Evolutionary conservation across 495 filamentous ascomycete species (phyloP).

Genomic region (Penicillium lividum): DNA sequence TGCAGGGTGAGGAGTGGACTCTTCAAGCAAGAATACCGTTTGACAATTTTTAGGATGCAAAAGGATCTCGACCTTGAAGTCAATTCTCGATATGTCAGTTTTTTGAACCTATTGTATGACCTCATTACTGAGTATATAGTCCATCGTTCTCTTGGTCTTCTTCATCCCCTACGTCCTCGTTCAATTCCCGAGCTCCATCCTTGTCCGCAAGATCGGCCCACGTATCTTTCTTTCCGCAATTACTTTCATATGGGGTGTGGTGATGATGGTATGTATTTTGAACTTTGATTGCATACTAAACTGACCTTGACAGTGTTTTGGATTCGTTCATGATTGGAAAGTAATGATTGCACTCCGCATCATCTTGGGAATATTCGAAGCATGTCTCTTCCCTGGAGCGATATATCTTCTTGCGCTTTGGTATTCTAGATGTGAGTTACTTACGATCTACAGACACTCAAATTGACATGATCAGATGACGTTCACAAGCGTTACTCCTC

Average conservation of each 20-base stretch:
- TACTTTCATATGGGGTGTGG: neutral
- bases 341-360: slow-evolving; percentile 50
- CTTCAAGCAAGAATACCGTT: neutral
- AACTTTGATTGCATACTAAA: neutral
- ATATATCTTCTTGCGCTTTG: slow-evolving; percentile 47
- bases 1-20: slow-evolving; percentile 2
- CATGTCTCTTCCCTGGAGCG: slow-evolving; percentile 58
- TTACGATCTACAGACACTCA: too few species aligned
- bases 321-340: slow-evolving; percentile 51
- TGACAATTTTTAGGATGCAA: neutral
- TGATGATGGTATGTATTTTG: neutral
- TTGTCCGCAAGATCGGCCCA: neutral
- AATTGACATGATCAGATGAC: slow-evolving; percentile 30
- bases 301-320: slow-evolving; percentile 17
- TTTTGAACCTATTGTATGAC: neutral
- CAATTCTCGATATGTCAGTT: neutral
- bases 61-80: neutral
- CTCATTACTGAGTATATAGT: neutral
- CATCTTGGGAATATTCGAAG: slow-evolving; percentile 57
- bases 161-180: neutral
- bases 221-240: neutral
- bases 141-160: neutral
- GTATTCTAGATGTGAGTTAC: neutral
- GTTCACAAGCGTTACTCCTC: slow-evolving; percentile 57
- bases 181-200: neutral